Conservation (phyloP, 2,329 filamentous ascomycete species). For the Penicillium frequentans region DNA sequence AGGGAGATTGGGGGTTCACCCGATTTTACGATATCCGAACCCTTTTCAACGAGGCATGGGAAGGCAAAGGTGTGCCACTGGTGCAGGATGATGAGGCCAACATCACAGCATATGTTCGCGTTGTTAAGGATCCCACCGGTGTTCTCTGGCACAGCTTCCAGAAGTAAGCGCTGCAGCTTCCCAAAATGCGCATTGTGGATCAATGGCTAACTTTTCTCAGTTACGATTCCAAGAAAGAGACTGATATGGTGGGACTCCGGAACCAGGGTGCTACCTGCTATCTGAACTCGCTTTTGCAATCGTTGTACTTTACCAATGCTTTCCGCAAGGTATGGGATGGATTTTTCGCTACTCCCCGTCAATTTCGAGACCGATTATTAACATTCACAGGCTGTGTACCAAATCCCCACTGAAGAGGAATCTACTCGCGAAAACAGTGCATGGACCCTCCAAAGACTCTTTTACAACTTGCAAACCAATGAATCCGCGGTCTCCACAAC, state of each 20-base stretch:
- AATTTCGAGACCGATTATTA: neutral
- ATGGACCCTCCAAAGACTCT: slow-evolving; percentile 88
- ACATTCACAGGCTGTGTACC: slow-evolving; percentile 76
- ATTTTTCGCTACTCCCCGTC: neutral
- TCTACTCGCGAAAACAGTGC: slow-evolving; percentile 82
- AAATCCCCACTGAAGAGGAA: slow-evolving; percentile 89
- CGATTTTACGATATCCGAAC: slow-evolving; percentile 84
- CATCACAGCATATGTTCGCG: slow-evolving; percentile 49
- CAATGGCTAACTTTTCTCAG: slow-evolving; percentile 46
- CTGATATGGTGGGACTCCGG: slow-evolving; percentile 91
- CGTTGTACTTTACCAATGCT: slow-evolving; percentile 82
- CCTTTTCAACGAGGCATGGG: slow-evolving; percentile 78
- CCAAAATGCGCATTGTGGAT: neutral
- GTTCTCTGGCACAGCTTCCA: slow-evolving; percentile 51
- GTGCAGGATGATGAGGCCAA: slow-evolving; percentile 50
- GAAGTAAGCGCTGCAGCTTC: slow-evolving; percentile 32
- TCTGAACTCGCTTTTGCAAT: slow-evolving; percentile 80
- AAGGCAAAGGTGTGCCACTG: slow-evolving; percentile 61
- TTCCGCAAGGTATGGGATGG: slow-evolving; percentile 74
- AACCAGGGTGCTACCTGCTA: slow-evolving; percentile 96
- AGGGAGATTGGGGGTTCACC: slow-evolving; percentile 99
- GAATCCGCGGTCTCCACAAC: slow-evolving; percentile 81
- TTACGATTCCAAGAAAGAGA: slow-evolving; percentile 99
- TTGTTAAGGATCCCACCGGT: slow-evolving; percentile 51
- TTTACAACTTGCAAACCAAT: slow-evolving; percentile 91